Conservation (phyloP, 306 rosid species). For the Purshia tridentata region DNA sequence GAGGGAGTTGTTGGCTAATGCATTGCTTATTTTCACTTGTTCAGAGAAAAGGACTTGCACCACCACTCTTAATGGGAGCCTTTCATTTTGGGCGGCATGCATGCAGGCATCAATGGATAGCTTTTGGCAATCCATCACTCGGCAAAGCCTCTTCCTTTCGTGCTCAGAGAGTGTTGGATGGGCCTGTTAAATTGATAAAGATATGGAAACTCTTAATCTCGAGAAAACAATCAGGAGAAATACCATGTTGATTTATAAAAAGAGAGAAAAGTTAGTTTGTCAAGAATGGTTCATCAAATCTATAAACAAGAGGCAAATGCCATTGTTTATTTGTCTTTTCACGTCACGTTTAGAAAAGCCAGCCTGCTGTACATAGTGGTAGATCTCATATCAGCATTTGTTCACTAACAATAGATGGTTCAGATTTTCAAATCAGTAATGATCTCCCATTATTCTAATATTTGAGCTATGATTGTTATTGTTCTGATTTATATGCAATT, state of each 20-base stretch:
- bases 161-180: constrained; percentile 94
- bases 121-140: constrained; percentile 97
- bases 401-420: neutral
- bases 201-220: neutral
- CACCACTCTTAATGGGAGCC: constrained; percentile 91
- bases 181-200: constrained; percentile 52
- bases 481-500: neutral
- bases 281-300: neutral
- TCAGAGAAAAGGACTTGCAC: constrained; percentile 96
- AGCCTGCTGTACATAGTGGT: neutral
- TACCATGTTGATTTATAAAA: neutral
- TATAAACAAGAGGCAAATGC: neutral
- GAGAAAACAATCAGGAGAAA: neutral
- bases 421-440: neutral
- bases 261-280: neutral
- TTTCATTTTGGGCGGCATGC: constrained; percentile 98
- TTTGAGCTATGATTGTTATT: too few species aligned
- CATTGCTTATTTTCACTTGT: constrained; percentile 88
- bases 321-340: neutral
- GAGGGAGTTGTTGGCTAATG: constrained; percentile 58
- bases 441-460: neutral
- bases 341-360: neutral
- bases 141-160: constrained; percentile 91
- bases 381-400: neutral
- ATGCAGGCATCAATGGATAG: constrained; percentile 96